These are phyloP conservation scores for Canavalia ensiformis DNA, from an alignment of 306 rosid species.

Conservation along the genomic window DNA sequence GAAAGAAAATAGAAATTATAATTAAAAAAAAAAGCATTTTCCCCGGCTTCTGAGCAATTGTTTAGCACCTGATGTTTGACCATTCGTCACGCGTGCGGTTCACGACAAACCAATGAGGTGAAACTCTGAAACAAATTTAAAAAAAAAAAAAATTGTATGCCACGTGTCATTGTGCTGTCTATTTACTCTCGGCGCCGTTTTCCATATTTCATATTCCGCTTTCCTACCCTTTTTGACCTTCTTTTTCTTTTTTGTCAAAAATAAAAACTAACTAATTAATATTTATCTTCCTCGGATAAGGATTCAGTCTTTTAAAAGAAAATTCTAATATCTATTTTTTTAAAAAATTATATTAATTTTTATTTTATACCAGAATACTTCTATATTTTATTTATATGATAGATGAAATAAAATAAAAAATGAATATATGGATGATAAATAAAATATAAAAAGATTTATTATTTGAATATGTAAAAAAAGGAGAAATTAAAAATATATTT, in stretches of 20 bases:
- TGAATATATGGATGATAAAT: too few species aligned
- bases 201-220: slow-evolving; percentile 47
- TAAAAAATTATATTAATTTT: too few species aligned
- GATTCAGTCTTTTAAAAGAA: too few species aligned
- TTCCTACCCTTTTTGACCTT: slow-evolving; percentile 45
- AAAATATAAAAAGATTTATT: too few species aligned
- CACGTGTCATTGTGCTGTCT: slow-evolving; percentile 58
- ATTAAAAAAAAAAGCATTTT: slow-evolving; percentile 33
- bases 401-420: too few species aligned
- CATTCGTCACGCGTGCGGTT: slow-evolving; percentile 76
- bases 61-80: slow-evolving; percentile 65
- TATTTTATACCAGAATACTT: too few species aligned
- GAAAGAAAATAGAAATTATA: not conserved
- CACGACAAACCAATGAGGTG: slow-evolving; percentile 69
- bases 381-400: too few species aligned
- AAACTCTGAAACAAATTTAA: slow-evolving; percentile 15
- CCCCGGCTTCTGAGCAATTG: slow-evolving; percentile 22
- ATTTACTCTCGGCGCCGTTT: slow-evolving; percentile 62
- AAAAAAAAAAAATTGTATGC: slow-evolving; percentile 1
- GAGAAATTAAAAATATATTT: too few species aligned
- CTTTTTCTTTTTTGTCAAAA: not conserved
- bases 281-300: too few species aligned
- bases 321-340: too few species aligned
- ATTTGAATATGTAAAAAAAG: too few species aligned
- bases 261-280: not conserved